Conservation (phyloP, 805 yeast species). For the Hyphopichia homilentoma region DNA sequence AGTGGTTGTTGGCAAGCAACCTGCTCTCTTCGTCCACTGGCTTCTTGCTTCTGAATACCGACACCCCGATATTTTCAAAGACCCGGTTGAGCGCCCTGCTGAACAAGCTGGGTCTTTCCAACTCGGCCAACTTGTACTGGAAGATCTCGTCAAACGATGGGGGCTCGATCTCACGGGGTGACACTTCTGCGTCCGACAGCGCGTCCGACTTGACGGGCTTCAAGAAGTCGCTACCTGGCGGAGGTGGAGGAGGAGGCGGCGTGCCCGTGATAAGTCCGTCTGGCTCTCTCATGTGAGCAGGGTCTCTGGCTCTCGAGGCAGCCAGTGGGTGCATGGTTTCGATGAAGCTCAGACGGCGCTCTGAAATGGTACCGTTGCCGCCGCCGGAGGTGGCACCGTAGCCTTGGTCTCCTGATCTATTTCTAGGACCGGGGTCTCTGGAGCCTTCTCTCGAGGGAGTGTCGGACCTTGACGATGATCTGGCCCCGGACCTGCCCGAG, state of each 20-base stretch:
- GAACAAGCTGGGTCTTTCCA: conserved; percentile 9
- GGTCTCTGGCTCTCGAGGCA: conserved; percentile 44
- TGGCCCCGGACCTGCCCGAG: conserved; percentile 23
- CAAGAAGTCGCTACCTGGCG: conserved; percentile 5
- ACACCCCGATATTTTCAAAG: too few species aligned
- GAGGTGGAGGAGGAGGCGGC: conserved; percentile 16
- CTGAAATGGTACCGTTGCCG: conserved; percentile 7
- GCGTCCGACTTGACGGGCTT: conserved; percentile 22
- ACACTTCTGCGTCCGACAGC: conserved; percentile 13
- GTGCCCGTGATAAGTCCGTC: conserved; percentile 30
- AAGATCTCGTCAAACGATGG: conserved; percentile 26
- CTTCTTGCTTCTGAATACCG: not conserved
- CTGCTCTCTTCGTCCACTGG: not conserved
- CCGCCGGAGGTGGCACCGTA: conserved; percentile 14
- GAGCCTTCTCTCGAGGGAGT: conserved; percentile 3
- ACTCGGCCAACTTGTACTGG: conserved; percentile 19
- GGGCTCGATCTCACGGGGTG: conserved; percentile 34
- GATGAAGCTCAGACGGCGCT: too few species aligned
- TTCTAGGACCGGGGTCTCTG: not conserved
- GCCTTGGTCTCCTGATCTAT: too few species aligned
- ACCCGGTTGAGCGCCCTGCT: too few species aligned
- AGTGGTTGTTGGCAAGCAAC: too few species aligned
- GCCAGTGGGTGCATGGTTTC: conserved; percentile 26
- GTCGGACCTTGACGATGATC: too few species aligned
- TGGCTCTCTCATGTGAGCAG: conserved; percentile 24